These are phyloP conservation scores for Cercospora brassicicola DNA, from an alignment of 2,329 filamentous ascomycete species.

Conservation along the genomic window DNA sequence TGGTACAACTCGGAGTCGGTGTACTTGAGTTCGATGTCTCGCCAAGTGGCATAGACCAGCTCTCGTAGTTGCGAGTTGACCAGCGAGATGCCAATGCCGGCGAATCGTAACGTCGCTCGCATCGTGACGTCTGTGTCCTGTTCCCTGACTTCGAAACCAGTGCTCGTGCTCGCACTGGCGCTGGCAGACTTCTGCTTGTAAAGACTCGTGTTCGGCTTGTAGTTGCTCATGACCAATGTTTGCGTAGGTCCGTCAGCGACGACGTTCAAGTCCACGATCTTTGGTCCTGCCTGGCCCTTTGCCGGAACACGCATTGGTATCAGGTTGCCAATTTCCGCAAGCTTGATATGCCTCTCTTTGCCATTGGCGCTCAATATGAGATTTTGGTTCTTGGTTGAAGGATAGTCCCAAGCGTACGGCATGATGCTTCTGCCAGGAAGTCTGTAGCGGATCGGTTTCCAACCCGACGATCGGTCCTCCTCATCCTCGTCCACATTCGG, in stretches of 20 bases:
- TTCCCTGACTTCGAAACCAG: constrained; percentile 91
- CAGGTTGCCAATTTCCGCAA: constrained; percentile 94
- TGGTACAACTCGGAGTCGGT: constrained; percentile 93
- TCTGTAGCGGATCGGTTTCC: constrained; percentile 89
- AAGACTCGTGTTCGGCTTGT: constrained; percentile 86
- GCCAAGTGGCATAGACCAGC: constrained; percentile 87
- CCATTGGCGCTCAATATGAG: constrained; percentile 77
- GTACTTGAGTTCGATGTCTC: constrained; percentile 87
- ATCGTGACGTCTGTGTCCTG: constrained; percentile 85
- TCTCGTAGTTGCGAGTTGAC: constrained; percentile 91
- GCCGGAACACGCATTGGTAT: constrained; percentile 84
- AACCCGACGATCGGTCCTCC: constrained; percentile 74
- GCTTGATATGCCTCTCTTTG: constrained; percentile 85
- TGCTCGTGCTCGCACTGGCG: constrained; percentile 59
- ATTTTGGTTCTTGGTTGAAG: constrained; percentile 93
- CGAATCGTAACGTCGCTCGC: constrained; percentile 81
- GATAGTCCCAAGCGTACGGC: constrained; percentile 99
- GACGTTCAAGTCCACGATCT: constrained; percentile 95
- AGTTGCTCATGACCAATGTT: constrained; percentile 90
- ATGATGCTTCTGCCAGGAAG: constrained; percentile 94
- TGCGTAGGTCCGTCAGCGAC: constrained; percentile 94
- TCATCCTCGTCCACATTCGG: constrained; percentile 92
- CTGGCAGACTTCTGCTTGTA: constrained; percentile 67
- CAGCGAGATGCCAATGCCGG: constrained; percentile 87
- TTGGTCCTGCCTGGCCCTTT: constrained; percentile 63